These are phyloP conservation scores for Pichia sp. DNA, from an alignment of 1,139 yeast genomes.

Conservation along the genomic window DNA sequence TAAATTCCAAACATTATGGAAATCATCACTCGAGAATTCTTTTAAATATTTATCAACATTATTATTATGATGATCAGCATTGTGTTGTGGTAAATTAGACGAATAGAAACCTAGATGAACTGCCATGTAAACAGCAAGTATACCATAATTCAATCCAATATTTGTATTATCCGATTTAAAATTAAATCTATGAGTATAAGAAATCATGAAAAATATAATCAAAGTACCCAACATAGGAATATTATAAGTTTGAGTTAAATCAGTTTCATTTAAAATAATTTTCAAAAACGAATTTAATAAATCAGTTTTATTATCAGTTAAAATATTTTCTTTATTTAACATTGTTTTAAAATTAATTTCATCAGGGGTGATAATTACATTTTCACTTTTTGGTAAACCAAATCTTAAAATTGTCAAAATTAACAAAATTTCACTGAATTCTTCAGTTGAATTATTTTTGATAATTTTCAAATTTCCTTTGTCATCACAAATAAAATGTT, in stretches of 20 bases:
- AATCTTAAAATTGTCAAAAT: conserved; percentile 18
- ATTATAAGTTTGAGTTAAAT: conserved; percentile 12
- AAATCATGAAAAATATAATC: conserved; percentile 18
- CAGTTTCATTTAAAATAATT: conserved; percentile 17
- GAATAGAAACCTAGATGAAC: conserved; percentile 21
- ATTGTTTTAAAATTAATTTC: conserved; percentile 8
- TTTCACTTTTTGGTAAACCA: conserved; percentile 10
- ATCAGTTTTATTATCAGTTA: conserved; percentile 18
- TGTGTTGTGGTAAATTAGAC: neutral
- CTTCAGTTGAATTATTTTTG: conserved; percentile 14
- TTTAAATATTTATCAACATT: conserved; percentile 5
- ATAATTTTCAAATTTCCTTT: conserved; percentile 10
- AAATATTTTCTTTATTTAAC: conserved; percentile 6
- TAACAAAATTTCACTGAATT: conserved; percentile 20
- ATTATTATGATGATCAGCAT: neutral
- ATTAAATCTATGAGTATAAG: conserved; percentile 16
- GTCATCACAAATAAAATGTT: conserved; percentile 12
- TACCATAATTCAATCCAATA: conserved; percentile 15
- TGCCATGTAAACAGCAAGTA: conserved; percentile 21
- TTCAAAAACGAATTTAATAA: conserved; percentile 18
- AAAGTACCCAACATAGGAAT: conserved; percentile 20
- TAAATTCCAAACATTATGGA: conserved; percentile 17
- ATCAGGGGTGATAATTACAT: conserved; percentile 5
- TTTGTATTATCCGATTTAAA: conserved; percentile 19
- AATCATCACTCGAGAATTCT: conserved; percentile 15